phyloP scores from a whole-genome alignment of 164 flowering plant genomes.

The Dillenia suffruticosa region DNA sequence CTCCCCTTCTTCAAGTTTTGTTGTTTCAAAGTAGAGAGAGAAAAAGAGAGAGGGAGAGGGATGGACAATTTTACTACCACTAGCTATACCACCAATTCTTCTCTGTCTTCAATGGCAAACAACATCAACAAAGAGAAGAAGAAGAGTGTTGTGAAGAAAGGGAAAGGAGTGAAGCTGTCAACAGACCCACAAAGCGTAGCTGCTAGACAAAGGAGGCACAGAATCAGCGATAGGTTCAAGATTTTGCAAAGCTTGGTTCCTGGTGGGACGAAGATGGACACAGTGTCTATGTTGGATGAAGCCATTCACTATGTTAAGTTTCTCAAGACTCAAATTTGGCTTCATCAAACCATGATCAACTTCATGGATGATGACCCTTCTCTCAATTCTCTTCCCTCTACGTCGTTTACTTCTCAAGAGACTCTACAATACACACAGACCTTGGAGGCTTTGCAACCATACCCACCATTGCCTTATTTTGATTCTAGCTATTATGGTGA shows the following conservation, averaged over 20 bases:
- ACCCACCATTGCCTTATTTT: conserved; percentile 1
- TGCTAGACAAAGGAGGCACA: conserved; percentile 68
- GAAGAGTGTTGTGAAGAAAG: conserved; percentile 12
- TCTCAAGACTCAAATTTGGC: conserved; percentile 68
- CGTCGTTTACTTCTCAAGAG: not conserved
- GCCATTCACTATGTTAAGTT: conserved; percentile 85
- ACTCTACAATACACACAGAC: not conserved
- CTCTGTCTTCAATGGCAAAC: conserved; percentile 3
- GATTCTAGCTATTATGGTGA: conserved; percentile 8
- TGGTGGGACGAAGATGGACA: conserved; percentile 79
- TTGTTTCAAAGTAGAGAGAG: too few species aligned
- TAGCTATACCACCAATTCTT: not conserved
- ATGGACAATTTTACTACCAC: too few species aligned
- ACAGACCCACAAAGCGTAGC: conserved; percentile 90
- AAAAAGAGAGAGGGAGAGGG: too few species aligned
- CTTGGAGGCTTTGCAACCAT: not conserved
- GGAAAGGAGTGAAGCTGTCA: conserved; percentile 47
- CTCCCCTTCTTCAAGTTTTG: not conserved
- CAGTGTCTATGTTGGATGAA: conserved; percentile 77
- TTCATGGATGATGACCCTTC: conserved; percentile 9
- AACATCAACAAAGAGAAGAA: conserved; percentile 5
- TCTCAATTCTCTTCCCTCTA: not conserved
- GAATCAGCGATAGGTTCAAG: conserved; percentile 79
- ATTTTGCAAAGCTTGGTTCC: conserved; percentile 75
- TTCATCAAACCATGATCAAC: conserved; percentile 53